Evolutionary conservation across 2,329 filamentous ascomycete genomes (phyloP).

Genomic region (Helminthosporium solani): DNA sequence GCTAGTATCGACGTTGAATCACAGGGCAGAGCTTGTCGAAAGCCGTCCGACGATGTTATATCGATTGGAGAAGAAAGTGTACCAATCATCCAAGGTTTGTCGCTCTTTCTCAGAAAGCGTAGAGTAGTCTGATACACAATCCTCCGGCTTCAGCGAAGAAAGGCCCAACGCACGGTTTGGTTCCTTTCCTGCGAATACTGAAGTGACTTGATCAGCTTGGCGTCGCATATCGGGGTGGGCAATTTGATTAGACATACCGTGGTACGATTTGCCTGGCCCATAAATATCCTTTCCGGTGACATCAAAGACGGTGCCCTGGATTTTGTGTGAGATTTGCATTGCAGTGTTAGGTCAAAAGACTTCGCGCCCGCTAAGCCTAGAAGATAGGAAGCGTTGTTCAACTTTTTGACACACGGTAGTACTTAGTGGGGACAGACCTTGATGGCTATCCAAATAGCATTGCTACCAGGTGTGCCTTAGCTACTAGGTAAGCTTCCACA

Average conservation of each 20-base stretch:
- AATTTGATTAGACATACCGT: constrained; percentile 61
- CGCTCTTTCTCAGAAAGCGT: constrained; percentile 84
- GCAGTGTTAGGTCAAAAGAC: neutral
- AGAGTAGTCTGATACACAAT: constrained; percentile 78
- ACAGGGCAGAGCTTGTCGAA: constrained; percentile 14
- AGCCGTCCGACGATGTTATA: constrained; percentile 80
- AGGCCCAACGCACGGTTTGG: constrained; percentile 87
- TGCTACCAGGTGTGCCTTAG: no score
- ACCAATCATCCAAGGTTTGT: constrained; percentile 84
- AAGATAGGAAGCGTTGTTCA: no score
- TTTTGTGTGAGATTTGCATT: constrained; percentile 6
- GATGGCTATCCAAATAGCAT: constrained; percentile 62
- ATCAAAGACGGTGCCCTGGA: constrained; percentile 87
- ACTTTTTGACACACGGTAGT: no score
- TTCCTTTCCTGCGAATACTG: constrained; percentile 95
- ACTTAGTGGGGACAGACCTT: no score
- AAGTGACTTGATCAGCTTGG: constrained; percentile 1
- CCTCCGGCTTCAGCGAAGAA: constrained; percentile 82
- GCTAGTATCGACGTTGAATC: neutral
- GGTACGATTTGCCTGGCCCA: constrained; percentile 76
- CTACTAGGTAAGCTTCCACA: no score
- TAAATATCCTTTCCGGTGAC: constrained; percentile 89
- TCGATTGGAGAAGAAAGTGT: constrained; percentile 92
- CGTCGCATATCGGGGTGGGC: no score
- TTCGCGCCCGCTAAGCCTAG: no score